Evolutionary conservation across 2,329 filamentous ascomycete genomes (phyloP), one percentile per base, ranked within the genome.

Genomic region (Colletotrichum sp.): DNA sequence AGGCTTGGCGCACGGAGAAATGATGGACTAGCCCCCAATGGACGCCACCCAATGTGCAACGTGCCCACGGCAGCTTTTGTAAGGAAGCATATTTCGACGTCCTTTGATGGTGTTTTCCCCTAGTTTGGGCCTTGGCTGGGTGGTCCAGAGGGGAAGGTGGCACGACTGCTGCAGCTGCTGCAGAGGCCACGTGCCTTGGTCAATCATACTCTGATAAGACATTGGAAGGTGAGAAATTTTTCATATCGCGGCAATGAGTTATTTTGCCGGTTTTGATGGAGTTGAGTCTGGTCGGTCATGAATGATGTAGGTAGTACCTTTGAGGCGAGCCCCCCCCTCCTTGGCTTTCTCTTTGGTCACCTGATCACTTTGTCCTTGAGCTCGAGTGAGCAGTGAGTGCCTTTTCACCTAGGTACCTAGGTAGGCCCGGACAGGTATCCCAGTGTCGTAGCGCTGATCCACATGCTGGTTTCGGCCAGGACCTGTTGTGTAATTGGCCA

Each of bases 141-240:
- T 44, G 28, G 39, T 60, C 70, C 9, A 76, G 71, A 76, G 64
- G 27, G 74, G 70, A 76, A 75, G 73, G 73, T 73, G 63, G 34
- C 65, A 66, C 32, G 48, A 55, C 27, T 6, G 48, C 61, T 67
- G 55, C 69, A 68, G 69, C 39, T 52, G 44, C n/a, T 52, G 44
- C 44, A 52, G 44, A 52, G 44, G n/a, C 72, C 73, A 75, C 73
- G 64, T 75, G 69, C n/a, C 32, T 44, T 32, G 12, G 39, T n/a
- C 19, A 67, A 28, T 72, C 30, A 28, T 57, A 55, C 30, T 61
- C 39, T 44, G 69, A 67, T 63, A 72, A 74, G 60, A 63, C 52
- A 48, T 3, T 7, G 16, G 4, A 12, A 36, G 59, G 11, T 25
- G 25, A 64, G n/a, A 64, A 15, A 30, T 39, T 64, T 64, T 11